phyloP scores from a whole-genome alignment of 2,329 filamentous ascomycete species.

The Escovopsis sp. region DNA sequence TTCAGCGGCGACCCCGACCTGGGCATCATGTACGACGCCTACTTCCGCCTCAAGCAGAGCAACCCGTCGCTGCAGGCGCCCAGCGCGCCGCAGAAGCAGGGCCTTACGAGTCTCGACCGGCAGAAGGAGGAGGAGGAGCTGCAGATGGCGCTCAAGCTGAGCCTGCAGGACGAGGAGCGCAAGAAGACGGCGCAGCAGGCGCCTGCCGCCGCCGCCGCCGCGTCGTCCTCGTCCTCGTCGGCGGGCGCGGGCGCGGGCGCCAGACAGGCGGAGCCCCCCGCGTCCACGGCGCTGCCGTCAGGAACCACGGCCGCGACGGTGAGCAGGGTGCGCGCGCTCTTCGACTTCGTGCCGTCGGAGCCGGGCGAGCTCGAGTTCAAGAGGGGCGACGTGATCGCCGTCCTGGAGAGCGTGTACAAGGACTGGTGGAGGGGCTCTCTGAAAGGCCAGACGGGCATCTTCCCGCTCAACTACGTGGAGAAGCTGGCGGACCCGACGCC shows the following conservation, averaged over 20 bases:
- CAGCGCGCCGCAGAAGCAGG: slow-evolving; percentile 82
- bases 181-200: slow-evolving; percentile 36
- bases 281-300: slow-evolving; percentile 44
- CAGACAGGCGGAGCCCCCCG: slow-evolving; percentile 22
- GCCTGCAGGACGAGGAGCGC: slow-evolving; percentile 70
- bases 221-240: slow-evolving; percentile 15
- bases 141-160: slow-evolving; percentile 87
- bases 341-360: slow-evolving; percentile 89
- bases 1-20: slow-evolving; percentile 79
- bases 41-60: slow-evolving; percentile 64
- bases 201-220: no score
- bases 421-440: slow-evolving; percentile 99
- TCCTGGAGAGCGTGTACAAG: slow-evolving; percentile 95
- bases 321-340: slow-evolving; percentile 81
- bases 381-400: slow-evolving; percentile 92
- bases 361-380: slow-evolving; percentile 90
- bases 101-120: slow-evolving; percentile 77
- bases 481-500: slow-evolving; percentile 89
- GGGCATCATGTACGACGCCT: slow-evolving; percentile 95
- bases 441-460: slow-evolving; percentile 90
- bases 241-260: slow-evolving; percentile 20
- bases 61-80: slow-evolving; percentile 85
- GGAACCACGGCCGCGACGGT: slow-evolving; percentile 94
- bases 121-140: slow-evolving; percentile 95
- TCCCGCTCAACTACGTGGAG: slow-evolving; percentile 96